Percentiles rank a stretch among this genome's conserved stretches.
Evolutionary conservation across 1,139 yeast species (phyloP).

Genomic region (Hyphopichia khmerensis): DNA sequence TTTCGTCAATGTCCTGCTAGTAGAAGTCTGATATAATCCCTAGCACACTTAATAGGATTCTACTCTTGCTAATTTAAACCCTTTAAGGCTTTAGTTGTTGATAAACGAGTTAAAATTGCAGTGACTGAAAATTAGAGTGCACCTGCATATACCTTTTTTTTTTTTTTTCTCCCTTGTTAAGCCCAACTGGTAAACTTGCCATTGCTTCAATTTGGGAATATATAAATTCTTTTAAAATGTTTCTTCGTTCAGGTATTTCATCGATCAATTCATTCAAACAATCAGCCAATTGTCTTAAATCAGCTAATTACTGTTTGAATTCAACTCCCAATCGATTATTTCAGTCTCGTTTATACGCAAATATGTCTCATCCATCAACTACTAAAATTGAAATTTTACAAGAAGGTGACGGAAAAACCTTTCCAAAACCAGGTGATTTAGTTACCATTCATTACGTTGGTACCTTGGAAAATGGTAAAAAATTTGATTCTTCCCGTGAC

Average conservation of each 20-base stretch:
- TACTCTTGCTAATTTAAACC: not conserved
- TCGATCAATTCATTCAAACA: constrained; percentile 1
- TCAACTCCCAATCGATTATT: not conserved
- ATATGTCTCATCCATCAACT: constrained; percentile 42
- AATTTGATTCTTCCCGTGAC: constrained; percentile 92
- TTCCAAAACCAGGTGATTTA: constrained; percentile 81
- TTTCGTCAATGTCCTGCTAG: no score
- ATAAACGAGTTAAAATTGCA: no score
- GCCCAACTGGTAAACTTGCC: not conserved
- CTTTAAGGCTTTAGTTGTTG: no score
- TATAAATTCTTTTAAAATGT: not conserved
- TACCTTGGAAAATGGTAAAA: constrained; percentile 88
- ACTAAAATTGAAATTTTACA: constrained; percentile 46
- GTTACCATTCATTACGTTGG: constrained; percentile 96
- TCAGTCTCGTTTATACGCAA: not conserved
- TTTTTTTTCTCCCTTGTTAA: not conserved
- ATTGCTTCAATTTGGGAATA: not conserved
- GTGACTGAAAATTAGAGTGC: no score
- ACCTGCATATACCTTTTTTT: not conserved
- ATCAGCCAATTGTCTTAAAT: constrained; percentile 2
- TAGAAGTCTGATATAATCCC: no score
- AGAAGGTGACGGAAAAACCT: constrained; percentile 79
- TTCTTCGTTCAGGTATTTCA: not conserved
- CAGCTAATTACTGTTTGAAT: constrained; percentile 2
- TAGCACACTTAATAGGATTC: not conserved